Conservation (phyloP, 495 filamentous ascomycete genomes). For the Hypomontagnella monticulosa region DNA sequence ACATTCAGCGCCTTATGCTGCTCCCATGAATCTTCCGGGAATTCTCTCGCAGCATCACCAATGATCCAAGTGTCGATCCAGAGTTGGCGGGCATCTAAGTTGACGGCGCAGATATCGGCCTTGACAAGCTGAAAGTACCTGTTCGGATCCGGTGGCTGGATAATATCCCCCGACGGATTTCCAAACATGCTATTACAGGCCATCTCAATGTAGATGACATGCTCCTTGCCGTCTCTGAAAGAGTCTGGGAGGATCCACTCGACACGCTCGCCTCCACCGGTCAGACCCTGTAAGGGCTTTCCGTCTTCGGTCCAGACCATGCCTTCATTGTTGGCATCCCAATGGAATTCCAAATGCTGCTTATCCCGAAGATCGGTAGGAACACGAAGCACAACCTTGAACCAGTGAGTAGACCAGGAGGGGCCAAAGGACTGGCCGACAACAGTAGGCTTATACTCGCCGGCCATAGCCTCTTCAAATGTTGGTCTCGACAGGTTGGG, state of each 20-base stretch:
- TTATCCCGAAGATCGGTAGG: slow-evolving; percentile 75
- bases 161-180: slow-evolving; percentile 83
- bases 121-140: slow-evolving; percentile 76
- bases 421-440: slow-evolving; percentile 87
- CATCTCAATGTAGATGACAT: slow-evolving; percentile 95
- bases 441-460: slow-evolving; percentile 77
- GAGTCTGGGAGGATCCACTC: slow-evolving; percentile 89
- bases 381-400: slow-evolving; percentile 80
- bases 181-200: slow-evolving; percentile 99
- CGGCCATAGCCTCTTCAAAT: slow-evolving; percentile 87
- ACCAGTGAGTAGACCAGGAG: slow-evolving; percentile 99
- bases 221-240: slow-evolving; percentile 84
- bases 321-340: slow-evolving; percentile 93
- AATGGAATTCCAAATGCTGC: slow-evolving; percentile 88
- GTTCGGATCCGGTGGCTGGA: slow-evolving; percentile 87
- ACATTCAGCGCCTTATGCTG: slow-evolving; percentile 84
- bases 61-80: slow-evolving; percentile 97
- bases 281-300: slow-evolving; percentile 88
- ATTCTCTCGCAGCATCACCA: slow-evolving; percentile 84
- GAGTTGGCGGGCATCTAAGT: slow-evolving; percentile 82
- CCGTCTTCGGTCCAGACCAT: slow-evolving; percentile 90
- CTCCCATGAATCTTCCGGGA: slow-evolving; percentile 83
- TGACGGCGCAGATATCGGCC: slow-evolving; percentile 90
- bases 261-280: slow-evolving; percentile 86
- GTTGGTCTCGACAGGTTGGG: slow-evolving; percentile 81